Evolutionary conservation across 1,284 basidiomycete genomes (phyloP).

Genomic region (Ceratobasidium sp.): DNA sequence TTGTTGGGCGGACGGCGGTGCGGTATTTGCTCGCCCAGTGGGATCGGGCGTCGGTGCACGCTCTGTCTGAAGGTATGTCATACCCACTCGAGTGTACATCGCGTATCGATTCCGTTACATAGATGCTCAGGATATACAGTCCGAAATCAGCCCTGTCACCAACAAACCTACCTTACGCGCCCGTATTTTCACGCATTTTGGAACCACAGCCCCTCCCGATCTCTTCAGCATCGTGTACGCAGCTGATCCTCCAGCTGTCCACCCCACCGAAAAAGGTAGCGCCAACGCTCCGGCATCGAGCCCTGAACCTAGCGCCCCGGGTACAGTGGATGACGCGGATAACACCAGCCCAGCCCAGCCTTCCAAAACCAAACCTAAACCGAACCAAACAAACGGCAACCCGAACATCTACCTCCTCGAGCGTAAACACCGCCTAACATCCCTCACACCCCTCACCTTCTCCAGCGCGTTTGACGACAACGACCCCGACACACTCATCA

Average conservation of each 20-base stretch:
- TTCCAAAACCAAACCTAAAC: slow-evolving; percentile 49
- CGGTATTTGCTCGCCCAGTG: slow-evolving; percentile 70
- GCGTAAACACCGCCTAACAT: slow-evolving; percentile 79
- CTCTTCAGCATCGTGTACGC: slow-evolving; percentile 67
- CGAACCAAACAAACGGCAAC: slow-evolving; percentile 49
- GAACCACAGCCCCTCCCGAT: slow-evolving; percentile 61
- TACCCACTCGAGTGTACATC: background rate
- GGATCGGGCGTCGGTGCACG: slow-evolving; percentile 65
- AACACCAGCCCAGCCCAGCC: slow-evolving; percentile 66
- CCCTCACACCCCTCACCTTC: slow-evolving; percentile 79
- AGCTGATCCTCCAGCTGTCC: slow-evolving; percentile 38
- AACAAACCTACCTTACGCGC: slow-evolving; percentile 57
- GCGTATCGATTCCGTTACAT: background rate
- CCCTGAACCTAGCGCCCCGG: slow-evolving; percentile 5
- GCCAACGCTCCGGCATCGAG: slow-evolving; percentile 61
- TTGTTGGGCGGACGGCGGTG: slow-evolving; percentile 78
- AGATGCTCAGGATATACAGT: slow-evolving; percentile 1
- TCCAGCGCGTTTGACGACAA: slow-evolving; percentile 73
- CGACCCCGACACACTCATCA: slow-evolving; percentile 70
- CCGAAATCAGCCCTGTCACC: slow-evolving; percentile 52
- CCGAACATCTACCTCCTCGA: slow-evolving; percentile 60
- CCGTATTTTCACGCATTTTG: slow-evolving; percentile 52
- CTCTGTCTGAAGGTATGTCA: background rate
- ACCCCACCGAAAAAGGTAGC: slow-evolving; percentile 4
- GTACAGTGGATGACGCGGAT: too few relatives aligned